A percentile compares a stretch with the other conserved stretches of the same genome.
Evolutionary conservation across 2,329 filamentous ascomycete species (phyloP).

Genomic region (Sarocladium strictum): DNA sequence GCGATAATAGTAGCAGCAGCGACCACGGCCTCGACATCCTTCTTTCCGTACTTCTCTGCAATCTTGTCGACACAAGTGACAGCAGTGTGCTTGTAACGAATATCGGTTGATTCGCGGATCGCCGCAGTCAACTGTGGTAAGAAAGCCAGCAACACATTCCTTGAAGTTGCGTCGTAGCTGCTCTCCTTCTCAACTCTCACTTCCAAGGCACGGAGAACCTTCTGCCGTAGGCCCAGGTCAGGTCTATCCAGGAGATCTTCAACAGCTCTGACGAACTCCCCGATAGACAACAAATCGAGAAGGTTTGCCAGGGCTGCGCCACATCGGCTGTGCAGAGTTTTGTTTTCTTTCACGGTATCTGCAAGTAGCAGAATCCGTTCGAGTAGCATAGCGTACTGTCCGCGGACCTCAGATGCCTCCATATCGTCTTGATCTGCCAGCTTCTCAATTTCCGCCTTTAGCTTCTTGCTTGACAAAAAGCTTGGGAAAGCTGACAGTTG

Average conservation of each 20-base stretch:
- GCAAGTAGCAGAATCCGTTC: slow-evolving; percentile 61
- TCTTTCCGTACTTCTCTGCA: slow-evolving; percentile 91
- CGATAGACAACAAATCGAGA: slow-evolving; percentile 78
- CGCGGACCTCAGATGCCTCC: slow-evolving; percentile 59
- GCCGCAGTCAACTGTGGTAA: slow-evolving; percentile 72
- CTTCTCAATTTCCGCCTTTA: slow-evolving; percentile 49
- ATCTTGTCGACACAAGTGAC: slow-evolving; percentile 90
- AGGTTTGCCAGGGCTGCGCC: slow-evolving; percentile 71
- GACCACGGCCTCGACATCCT: slow-evolving; percentile 71
- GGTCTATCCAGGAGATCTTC: slow-evolving; percentile 73
- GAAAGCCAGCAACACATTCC: slow-evolving; percentile 69
- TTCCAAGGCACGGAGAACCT: slow-evolving; percentile 76
- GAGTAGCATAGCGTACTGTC: slow-evolving; percentile 62
- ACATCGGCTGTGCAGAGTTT: slow-evolving; percentile 50
- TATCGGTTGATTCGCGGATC: slow-evolving; percentile 65
- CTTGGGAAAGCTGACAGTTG: slow-evolving; percentile 52
- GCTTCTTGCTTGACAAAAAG: slow-evolving; percentile 51
- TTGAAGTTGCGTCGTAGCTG: slow-evolving; percentile 61
- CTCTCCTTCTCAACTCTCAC: slow-evolving; percentile 69
- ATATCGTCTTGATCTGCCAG: slow-evolving; percentile 58
- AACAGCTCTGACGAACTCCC: slow-evolving; percentile 84
- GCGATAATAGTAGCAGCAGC: slow-evolving; percentile 72
- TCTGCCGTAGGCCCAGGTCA: slow-evolving; percentile 69
- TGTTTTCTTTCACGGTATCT: slow-evolving; percentile 54
- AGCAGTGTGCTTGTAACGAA: slow-evolving; percentile 75